Base-by-base conservation (phyloP, 345 rosid genomes). In the Lepidium africanum region DNA sequence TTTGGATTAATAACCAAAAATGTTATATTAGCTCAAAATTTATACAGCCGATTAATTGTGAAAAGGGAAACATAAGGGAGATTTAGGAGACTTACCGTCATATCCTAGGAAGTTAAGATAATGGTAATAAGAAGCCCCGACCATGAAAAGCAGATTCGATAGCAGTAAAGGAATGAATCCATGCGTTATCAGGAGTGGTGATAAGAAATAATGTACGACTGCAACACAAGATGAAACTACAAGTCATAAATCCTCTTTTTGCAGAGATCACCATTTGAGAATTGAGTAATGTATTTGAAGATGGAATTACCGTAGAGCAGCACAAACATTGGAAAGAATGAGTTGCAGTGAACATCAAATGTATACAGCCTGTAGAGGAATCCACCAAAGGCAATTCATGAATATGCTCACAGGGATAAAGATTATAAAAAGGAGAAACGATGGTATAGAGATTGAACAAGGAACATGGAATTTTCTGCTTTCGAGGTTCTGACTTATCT, bases 341-440 rank as follows among this genome's bases (percentile, higher is more conserved):
- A 87, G 84, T 95, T 91, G 97, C 99, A 95, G 88, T 95, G 96
- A 81, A 95, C 99, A 62, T 95, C 99, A 80, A 95, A 95, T 56
- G 97, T 89, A 63, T 95, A 95, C 49, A 95, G 74, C 99, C 99
- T 95, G 76, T 56, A 85, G 59, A 71, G 15, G 54, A 36, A n/a
- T 3, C 17, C 36, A 76, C 5, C 25, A 7, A 69, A 58, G 61
- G 25, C 10, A 64, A 35, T 11, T 69, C 38, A 53, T 54, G 35
- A 61, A 40, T 13, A 35, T 11, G 38, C 6, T 74, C 47, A 42
- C 54, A 66, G 1, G 2, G 1, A 52, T 30, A 60, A 27, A 27
- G 17, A 17, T 42, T 50, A 23, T 46, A 35, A 2, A 13, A 30
- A 37, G 41, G 57, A 67, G 23, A 53, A 12, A 43, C 61, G 11